Base-by-base conservation (phyloP, 2,329 filamentous ascomycete genomes). In the Penicillium capsulatum region DNA sequence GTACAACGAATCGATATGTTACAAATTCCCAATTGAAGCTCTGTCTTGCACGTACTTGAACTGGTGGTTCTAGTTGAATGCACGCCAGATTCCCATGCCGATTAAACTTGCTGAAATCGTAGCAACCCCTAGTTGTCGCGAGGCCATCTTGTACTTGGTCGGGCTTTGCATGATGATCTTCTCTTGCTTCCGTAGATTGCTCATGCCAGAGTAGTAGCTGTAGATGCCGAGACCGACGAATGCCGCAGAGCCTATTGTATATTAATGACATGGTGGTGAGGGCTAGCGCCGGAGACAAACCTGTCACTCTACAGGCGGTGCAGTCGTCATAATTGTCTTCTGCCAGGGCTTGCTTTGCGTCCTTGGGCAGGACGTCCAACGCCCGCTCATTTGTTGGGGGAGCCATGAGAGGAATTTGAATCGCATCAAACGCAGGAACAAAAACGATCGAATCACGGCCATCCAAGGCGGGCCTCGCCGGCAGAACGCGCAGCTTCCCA, bases 201-300 rank as follows among this genome's bases (percentile, higher is more conserved):
- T 71, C 64, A 81, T 83, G 42, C 86, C 86, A 3, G 83, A 85
- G 45, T 80, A 71, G 66, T 89, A 90, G 63, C 81, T 89, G 66
- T 90, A 92, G 1, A 74, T 80, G 3, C 81, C 86, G 11, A 91
- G 77, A 1, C 83, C 84, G 40, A 87, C 71, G 48, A 92, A 88
- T 1, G 85, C 83, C 27, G 80, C 75, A 57, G 84, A 83, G 31
- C 86, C 86, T 90, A 11, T 22, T 9, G 9, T 22, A 22, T 22
- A 22, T 22, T 9, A 22, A n/a, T n/a, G 19, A 22, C 9, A 9
- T 22, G 19, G 5, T 9, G 5, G 19, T 5, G 19, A 22, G 19
- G 5, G 5, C 19, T 5, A 22, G 5, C 17, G 27, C 13, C 31
- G 11, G 4, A 42, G 11, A 70, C 75, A 57, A 67, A 87, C 86